Conservation (phyloP, 1,139 yeast species). For the Lodderomyces theae region DNA sequence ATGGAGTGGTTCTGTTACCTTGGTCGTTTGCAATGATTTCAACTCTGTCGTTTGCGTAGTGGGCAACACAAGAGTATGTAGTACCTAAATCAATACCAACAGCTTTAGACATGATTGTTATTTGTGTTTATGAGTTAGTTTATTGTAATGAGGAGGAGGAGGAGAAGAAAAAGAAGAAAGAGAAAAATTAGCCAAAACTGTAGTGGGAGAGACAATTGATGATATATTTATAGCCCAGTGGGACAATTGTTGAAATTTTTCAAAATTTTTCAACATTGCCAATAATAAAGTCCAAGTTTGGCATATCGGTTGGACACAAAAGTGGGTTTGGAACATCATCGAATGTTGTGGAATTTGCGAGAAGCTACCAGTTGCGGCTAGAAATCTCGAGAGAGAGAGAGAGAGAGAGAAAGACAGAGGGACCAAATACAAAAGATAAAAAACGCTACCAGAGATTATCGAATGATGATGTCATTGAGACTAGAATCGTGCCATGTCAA, state of each 20-base stretch:
- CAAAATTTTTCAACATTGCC: neutral
- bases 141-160: slow-evolving; percentile 1
- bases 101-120: slow-evolving; percentile 55
- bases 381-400: neutral
- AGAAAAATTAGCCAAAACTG: neutral
- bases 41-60: slow-evolving; percentile 69
- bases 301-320: slow-evolving; percentile 1
- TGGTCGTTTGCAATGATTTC: slow-evolving; percentile 59
- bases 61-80: slow-evolving; percentile 83
- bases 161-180: slow-evolving; percentile 5
- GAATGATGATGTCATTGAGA: neutral
- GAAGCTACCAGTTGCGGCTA: slow-evolving; percentile 3
- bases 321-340: slow-evolving; percentile 8
- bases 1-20: slow-evolving; percentile 82
- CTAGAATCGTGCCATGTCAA: no score
- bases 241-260: slow-evolving; percentile 2
- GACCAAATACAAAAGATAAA: neutral
- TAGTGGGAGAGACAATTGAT: neutral
- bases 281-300: slow-evolving; percentile 2
- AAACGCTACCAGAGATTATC: neutral
- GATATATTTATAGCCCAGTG: slow-evolving; percentile 1
- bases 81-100: slow-evolving; percentile 86
- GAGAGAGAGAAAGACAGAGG: neutral
- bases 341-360: slow-evolving; percentile 8
- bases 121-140: slow-evolving; percentile 19